Percentiles rank a stretch among this genome's conserved stretches.
phyloP scores from a whole-genome alignment of 805 yeast genomes.

The Brettanomyces bruxellensis region DNA sequence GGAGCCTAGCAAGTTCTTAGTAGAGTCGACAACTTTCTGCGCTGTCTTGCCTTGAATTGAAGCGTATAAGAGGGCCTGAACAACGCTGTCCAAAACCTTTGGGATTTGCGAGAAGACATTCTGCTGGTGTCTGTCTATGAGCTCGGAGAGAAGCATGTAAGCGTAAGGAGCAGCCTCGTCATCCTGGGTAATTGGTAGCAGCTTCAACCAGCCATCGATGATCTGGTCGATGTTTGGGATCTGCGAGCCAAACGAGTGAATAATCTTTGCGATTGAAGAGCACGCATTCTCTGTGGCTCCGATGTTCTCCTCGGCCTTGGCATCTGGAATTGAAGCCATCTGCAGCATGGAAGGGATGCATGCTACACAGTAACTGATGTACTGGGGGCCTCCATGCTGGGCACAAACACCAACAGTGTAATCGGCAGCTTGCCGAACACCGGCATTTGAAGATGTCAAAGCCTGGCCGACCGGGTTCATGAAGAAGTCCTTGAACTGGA shows the following conservation, averaged over 20 bases:
- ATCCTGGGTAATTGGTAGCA: conserved; percentile 77
- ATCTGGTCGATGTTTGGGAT: conserved; percentile 58
- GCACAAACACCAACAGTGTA: conserved; percentile 82
- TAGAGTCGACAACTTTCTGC: conserved; percentile 48
- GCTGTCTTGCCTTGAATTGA: conserved; percentile 68
- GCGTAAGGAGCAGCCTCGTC: conserved; percentile 83
- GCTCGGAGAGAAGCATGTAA: conserved; percentile 63
- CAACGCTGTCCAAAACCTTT: conserved; percentile 55
- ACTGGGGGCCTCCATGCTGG: conserved; percentile 61
- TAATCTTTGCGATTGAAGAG: conserved; percentile 75
- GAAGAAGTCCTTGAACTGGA: conserved; percentile 55
- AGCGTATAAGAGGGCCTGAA: conserved; percentile 64
- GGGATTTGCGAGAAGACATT: conserved; percentile 44
- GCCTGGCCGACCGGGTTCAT: conserved; percentile 56
- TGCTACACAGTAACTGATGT: conserved; percentile 53
- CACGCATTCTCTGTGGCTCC: conserved; percentile 82
- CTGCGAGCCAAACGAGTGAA: conserved; percentile 49
- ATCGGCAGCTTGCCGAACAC: conserved; percentile 81
- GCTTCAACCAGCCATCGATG: conserved; percentile 66
- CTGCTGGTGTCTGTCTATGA: conserved; percentile 61
- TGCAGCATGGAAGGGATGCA: conserved; percentile 70
- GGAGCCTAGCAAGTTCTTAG: conserved; percentile 53
- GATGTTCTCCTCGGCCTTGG: conserved; percentile 76
- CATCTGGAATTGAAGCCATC: conserved; percentile 67
- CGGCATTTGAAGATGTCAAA: conserved; percentile 55